Evolutionary conservation across 2,329 filamentous ascomycete genomes (phyloP).

Genomic region (Penicillium psychrosexuale): DNA sequence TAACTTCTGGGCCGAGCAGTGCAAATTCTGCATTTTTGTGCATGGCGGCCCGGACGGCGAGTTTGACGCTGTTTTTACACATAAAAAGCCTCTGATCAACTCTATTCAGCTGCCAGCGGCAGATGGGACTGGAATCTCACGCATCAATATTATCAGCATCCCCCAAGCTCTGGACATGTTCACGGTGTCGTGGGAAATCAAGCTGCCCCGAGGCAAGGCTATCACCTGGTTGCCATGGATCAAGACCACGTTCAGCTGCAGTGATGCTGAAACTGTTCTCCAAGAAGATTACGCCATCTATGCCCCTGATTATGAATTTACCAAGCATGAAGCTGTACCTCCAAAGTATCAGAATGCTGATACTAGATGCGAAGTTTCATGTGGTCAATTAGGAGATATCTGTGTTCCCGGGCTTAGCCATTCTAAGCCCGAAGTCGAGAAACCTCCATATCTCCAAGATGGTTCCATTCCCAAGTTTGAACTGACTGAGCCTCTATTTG

Average conservation of each 20-base stretch:
- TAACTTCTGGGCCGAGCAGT: conserved; percentile 31
- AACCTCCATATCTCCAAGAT: not conserved
- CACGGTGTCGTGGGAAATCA: conserved; percentile 26
- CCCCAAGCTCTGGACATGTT: conserved; percentile 25
- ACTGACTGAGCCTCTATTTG: not conserved
- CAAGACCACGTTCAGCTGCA: conserved; percentile 6
- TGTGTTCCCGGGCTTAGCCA: not conserved
- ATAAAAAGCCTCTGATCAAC: conserved; percentile 9
- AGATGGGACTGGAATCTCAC: conserved; percentile 16
- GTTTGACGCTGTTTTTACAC: conserved; percentile 21
- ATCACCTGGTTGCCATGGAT: conserved; percentile 30
- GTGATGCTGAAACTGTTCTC: conserved; percentile 1
- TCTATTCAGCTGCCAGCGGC: conserved; percentile 19
- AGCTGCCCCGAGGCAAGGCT: conserved; percentile 7
- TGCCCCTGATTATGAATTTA: not conserved
- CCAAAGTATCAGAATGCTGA: not conserved
- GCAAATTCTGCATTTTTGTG: conserved; percentile 28
- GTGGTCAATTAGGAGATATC: too few species aligned
- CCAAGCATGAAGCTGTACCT: not conserved
- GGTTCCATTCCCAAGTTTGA: too few species aligned
- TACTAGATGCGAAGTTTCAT: not conserved
- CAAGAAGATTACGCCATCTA: not conserved
- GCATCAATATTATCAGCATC: conserved; percentile 25
- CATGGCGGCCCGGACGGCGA: conserved; percentile 31
- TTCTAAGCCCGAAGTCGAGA: not conserved